Conservation (phyloP, 352 stramenopile species). For the Pythium periplocum region DNA sequence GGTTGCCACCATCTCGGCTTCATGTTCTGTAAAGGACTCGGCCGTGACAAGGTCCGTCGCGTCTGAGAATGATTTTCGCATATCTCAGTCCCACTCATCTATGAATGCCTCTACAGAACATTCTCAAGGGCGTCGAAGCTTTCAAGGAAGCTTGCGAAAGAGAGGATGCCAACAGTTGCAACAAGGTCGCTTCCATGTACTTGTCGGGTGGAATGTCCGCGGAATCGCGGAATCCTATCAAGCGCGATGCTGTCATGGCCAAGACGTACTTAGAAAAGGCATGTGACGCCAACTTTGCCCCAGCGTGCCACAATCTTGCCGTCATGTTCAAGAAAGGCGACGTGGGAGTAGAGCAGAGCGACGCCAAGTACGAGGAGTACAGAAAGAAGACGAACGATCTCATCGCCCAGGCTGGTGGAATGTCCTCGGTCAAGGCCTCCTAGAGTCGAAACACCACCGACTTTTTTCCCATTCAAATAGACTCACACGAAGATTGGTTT, state of each 20-base stretch:
- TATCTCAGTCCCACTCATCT: not conserved
- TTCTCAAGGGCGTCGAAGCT: slow-evolving; percentile 49
- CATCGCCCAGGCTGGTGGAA: slow-evolving; percentile 67
- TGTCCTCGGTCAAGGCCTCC: slow-evolving; percentile 31
- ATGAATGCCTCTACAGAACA: slow-evolving; percentile 29
- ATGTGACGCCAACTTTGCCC: slow-evolving; percentile 81
- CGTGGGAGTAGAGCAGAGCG: slow-evolving; percentile 53
- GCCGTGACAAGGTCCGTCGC: slow-evolving; percentile 51
- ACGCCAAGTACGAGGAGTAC: slow-evolving; percentile 69
- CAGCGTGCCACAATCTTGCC: slow-evolving; percentile 84
- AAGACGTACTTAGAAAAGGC: slow-evolving; percentile 69
- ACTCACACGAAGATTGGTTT: not conserved
- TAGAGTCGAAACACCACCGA: slow-evolving; percentile 12
- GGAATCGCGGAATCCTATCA: slow-evolving; percentile 22
- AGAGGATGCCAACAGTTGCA: slow-evolving; percentile 80
- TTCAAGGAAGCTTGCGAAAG: slow-evolving; percentile 74
- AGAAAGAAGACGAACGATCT: slow-evolving; percentile 71
- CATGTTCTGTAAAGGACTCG: slow-evolving; percentile 71
- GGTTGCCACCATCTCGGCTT: slow-evolving; percentile 84
- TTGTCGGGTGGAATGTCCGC: slow-evolving; percentile 24
- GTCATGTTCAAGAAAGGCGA: slow-evolving; percentile 89
- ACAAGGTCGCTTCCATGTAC: slow-evolving; percentile 75
- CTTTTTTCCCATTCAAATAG: too few relatives aligned
- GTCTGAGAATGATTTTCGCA: not conserved
- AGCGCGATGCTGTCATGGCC: slow-evolving; percentile 44